Evolutionary conservation across 805 yeast genomes (phyloP).

Genomic region (Saturnispora halmiae): DNA sequence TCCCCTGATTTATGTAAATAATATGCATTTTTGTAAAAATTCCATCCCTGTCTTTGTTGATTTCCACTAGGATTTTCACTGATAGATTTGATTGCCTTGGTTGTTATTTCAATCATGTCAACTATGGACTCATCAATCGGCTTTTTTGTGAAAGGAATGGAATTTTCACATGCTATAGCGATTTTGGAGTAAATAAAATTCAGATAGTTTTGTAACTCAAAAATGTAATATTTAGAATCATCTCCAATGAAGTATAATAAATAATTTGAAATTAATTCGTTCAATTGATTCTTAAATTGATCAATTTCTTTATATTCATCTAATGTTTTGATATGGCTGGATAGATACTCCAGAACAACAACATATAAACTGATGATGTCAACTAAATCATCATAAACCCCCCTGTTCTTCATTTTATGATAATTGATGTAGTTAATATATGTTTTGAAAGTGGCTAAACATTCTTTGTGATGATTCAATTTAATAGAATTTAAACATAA

Average conservation of each 20-base stretch:
- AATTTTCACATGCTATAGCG: constrained; percentile 19
- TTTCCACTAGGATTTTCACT: constrained; percentile 7
- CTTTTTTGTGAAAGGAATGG: constrained; percentile 8
- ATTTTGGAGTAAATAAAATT: constrained; percentile 20
- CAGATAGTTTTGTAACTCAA: constrained; percentile 18
- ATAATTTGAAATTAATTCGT: constrained; percentile 8
- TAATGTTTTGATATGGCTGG: constrained; percentile 7
- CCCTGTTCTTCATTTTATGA: constrained; percentile 29
- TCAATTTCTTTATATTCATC: constrained; percentile 15
- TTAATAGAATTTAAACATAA: constrained; percentile 26
- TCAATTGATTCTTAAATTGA: constrained; percentile 16
- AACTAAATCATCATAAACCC: constrained; percentile 31
- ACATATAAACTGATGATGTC: constrained; percentile 21
- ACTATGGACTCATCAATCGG: background rate
- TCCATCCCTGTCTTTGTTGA: constrained; percentile 14
- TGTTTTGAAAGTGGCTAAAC: constrained; percentile 31
- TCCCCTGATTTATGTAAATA: constrained; percentile 37
- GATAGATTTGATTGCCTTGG: constrained; percentile 14
- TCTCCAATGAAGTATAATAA: constrained; percentile 9
- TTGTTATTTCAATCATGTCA: constrained; percentile 1
- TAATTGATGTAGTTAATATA: constrained; percentile 34
- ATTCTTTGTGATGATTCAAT: constrained; percentile 17
- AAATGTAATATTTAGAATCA: constrained; percentile 15
- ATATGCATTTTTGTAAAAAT: constrained; percentile 39
- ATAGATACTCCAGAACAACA: constrained; percentile 14